phyloP scores from a whole-genome alignment of 768 basidiomycete species.

The Zangia roseola region DNA sequence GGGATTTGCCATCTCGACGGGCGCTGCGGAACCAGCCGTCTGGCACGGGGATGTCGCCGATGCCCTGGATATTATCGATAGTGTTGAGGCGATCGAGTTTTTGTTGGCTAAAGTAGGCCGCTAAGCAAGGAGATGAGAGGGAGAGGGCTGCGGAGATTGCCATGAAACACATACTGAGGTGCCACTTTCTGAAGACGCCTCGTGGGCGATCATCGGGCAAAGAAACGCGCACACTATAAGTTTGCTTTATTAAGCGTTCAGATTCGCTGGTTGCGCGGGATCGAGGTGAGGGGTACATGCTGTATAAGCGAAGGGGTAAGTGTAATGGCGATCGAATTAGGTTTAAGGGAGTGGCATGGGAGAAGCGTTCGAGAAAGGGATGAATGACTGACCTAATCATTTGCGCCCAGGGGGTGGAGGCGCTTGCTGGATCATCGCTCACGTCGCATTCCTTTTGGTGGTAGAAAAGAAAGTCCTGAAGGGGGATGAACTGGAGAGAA shows the following conservation, averaged over 20 bases:
- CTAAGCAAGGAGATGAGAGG: constrained; percentile 35
- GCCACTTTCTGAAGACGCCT: constrained; percentile 49
- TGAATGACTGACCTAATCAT: constrained; percentile 56
- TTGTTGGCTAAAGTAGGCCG: constrained; percentile 83
- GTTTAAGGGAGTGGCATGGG: constrained; percentile 29
- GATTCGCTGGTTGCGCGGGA: constrained; percentile 37
- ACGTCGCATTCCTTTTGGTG: constrained; percentile 48
- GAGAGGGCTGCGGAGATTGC: constrained; percentile 27
- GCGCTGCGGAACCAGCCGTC: constrained; percentile 81
- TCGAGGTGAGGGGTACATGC: constrained; percentile 42
- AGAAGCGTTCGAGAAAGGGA: constrained; percentile 8
- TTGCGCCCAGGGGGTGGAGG: constrained; percentile 73
- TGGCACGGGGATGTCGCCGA: constrained; percentile 66
- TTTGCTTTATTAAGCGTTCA: constrained; percentile 53
- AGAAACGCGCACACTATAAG: constrained; percentile 50
- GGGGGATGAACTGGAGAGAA: constrained; percentile 3
- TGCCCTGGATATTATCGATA: constrained; percentile 64
- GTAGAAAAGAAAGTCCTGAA: constrained; percentile 55
- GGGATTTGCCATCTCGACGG: constrained; percentile 57
- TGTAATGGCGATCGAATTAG: constrained; percentile 28
- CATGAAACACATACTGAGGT: constrained; percentile 45
- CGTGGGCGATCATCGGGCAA: constrained; percentile 43
- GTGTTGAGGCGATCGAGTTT: constrained; percentile 69
- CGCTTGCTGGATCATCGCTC: constrained; percentile 37
- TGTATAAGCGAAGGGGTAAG: constrained; percentile 17